Evolutionary conservation across 495 filamentous ascomycete species (phyloP).

Genomic region (Trichoderma reesei): DNA sequence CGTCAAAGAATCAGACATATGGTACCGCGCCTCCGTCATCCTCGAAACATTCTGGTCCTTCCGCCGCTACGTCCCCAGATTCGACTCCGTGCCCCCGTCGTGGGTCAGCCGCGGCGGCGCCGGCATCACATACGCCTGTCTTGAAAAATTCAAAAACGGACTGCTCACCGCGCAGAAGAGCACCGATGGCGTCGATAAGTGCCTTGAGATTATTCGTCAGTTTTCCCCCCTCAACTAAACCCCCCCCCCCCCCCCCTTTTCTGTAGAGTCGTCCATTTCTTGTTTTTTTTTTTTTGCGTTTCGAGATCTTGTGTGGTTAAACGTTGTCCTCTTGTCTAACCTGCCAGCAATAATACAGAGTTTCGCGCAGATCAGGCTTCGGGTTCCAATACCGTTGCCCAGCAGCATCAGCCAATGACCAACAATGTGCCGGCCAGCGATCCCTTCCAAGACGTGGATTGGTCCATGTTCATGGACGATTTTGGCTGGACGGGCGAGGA

Average conservation of each 20-base stretch:
- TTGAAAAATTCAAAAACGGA: not conserved
- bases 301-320: no score
- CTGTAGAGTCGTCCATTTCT: not conserved
- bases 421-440: not conserved
- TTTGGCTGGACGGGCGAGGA: conserved; percentile 28
- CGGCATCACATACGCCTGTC: not conserved
- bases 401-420: not conserved
- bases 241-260: not conserved
- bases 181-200: conserved; percentile 4
- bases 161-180: conserved; percentile 2
- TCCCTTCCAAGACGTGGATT: conserved; percentile 1
- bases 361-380: not conserved
- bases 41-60: conserved; percentile 3
- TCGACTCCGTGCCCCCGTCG: not conserved
- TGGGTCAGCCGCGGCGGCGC: not conserved
- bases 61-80: not conserved
- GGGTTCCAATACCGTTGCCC: not conserved
- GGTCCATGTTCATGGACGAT: conserved; percentile 30
- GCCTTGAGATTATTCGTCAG: conserved; percentile 4
- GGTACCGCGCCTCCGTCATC: conserved; percentile 5
- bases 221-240: not conserved
- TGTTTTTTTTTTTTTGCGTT: not conserved
- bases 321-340: no score
- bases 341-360: not conserved
- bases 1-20: not conserved